Evolutionary conservation across 805 yeast genomes (phyloP), one percentile per base, ranked within the genome.

Genomic region (Ogataea nitratoaversa): DNA sequence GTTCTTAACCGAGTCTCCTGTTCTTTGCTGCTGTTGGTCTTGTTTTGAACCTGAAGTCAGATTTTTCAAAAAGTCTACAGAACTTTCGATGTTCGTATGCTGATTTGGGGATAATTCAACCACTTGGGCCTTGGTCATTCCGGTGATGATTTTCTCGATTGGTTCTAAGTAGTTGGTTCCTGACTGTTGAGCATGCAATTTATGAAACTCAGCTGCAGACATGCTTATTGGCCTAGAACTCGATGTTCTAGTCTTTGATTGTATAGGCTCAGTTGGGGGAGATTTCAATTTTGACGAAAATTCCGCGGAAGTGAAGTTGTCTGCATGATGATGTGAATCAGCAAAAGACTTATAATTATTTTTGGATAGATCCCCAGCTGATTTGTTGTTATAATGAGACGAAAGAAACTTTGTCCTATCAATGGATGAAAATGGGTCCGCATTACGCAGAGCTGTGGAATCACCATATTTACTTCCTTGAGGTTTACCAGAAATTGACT

Each of bases 381-480:
- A 46, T 22, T 46, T 46, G 27, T 43, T 48, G 30, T 33, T 50
- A 42, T n/a, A n/a, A n/a, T 48, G 52, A 34, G 44, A 36, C 6
- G 47, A 24, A 22, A 57, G 47, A 20, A 67, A 36, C 44, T 63
- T 67, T 7, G 69, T 49, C 47, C 61, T 68, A 39, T 71, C 75
- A 27, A 72, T 63, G 4, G 60, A 41, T 3, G 74, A 61, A 47
- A 71, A 71, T 16, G 74, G 74, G 47, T 71, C 77, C 11, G 42
- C 38, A 8, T 32, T 28, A 37, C 18, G 27, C 5, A 32, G 30
- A 8, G 48, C 36, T 13, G 29, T 30, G 2, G 28, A 13, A 12
- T 36, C 35, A 8, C 25, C 42, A n/a, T 28, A 9, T n/a, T 29
- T 35, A 13, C 30, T 23, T 9, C 37, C 34, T 13, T 42, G 13